Conservation (phyloP, 2,329 filamentous ascomycete genomes). For the Teratosphaeria destructans region DNA sequence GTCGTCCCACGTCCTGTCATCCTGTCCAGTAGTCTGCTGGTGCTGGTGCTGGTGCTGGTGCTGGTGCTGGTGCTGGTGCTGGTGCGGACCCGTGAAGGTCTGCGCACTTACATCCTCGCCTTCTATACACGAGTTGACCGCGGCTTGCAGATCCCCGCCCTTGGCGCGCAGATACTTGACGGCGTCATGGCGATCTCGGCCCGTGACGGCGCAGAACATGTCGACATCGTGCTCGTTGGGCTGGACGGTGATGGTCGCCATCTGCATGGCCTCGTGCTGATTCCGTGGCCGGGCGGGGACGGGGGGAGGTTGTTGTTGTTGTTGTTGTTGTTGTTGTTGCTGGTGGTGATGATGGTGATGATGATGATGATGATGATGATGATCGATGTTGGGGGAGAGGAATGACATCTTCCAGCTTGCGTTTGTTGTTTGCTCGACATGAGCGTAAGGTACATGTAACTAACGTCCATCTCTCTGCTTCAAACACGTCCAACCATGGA, state of each 20-base stretch:
- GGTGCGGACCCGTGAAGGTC: neutral
- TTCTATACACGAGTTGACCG: neutral
- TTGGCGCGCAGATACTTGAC: constrained; percentile 15
- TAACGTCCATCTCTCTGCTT: neutral
- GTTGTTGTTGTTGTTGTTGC: neutral
- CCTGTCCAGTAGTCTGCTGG: neutral
- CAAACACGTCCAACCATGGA: neutral
- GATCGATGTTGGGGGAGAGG: constrained; percentile 5
- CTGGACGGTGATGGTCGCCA: constrained; percentile 17
- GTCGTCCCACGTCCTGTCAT: constrained; percentile 20
- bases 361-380: too few relatives aligned
- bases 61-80: neutral
- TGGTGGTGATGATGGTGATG: too few relatives aligned
- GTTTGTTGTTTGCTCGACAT: neutral
- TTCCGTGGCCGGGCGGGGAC: constrained; percentile 4
- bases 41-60: neutral
- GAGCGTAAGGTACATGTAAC: neutral
- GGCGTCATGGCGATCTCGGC: constrained; percentile 10
- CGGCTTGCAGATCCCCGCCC: neutral
- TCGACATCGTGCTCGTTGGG: constrained; percentile 16
- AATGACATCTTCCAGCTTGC: constrained; percentile 9
- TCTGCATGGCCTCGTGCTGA: constrained; percentile 11
- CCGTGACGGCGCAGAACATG: constrained; percentile 15
- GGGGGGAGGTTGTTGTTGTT: constrained; percentile 1
- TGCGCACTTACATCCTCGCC: neutral